These are phyloP conservation scores for Hymenoscyphus fraxineus DNA, from an alignment of 2,329 filamentous ascomycete species.

Conservation along the genomic window DNA sequence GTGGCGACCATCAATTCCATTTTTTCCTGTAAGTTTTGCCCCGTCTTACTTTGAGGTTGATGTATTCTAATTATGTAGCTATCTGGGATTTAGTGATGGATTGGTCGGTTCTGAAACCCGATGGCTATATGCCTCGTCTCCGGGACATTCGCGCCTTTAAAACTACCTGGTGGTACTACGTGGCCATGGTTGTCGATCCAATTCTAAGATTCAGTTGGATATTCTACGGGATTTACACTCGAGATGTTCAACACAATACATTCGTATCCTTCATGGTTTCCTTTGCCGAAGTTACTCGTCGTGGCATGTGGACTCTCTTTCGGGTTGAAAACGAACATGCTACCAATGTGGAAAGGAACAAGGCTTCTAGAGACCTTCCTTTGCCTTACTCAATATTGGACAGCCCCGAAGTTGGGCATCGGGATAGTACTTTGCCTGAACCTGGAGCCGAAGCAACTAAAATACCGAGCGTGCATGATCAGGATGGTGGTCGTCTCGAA, in stretches of 20 bases:
- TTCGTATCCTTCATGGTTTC: conserved; percentile 75
- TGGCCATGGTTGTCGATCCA: conserved; percentile 77
- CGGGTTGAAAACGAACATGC: conserved; percentile 98
- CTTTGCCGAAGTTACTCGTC: conserved; percentile 74
- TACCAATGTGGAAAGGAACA: conserved; percentile 84
- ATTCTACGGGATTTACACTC: conserved; percentile 75
- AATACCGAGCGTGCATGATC: too few relatives aligned
- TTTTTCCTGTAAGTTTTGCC: conserved; percentile 63
- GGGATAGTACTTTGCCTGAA: conserved; percentile 2
- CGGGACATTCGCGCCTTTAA: conserved; percentile 80
- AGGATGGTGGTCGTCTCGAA: conserved; percentile 16
- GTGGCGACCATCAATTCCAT: conserved; percentile 79
- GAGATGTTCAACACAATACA: conserved; percentile 78
- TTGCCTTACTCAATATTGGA: conserved; percentile 61
- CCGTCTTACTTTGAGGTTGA: background rate
- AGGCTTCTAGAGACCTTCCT: conserved; percentile 81
- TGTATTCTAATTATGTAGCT: conserved; percentile 39
- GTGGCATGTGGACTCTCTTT: conserved; percentile 88
- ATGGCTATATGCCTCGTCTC: conserved; percentile 63
- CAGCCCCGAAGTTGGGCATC: conserved; percentile 18
- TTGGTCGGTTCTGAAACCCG: conserved; percentile 82
- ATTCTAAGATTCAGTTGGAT: conserved; percentile 92
- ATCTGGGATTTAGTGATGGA: conserved; percentile 97
- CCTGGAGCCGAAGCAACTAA: conserved; percentile 17
- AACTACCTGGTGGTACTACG: conserved; percentile 77